Evolutionary conservation across 805 yeast genomes (phyloP).

Genomic region (Barnettozyma pratensis): DNA sequence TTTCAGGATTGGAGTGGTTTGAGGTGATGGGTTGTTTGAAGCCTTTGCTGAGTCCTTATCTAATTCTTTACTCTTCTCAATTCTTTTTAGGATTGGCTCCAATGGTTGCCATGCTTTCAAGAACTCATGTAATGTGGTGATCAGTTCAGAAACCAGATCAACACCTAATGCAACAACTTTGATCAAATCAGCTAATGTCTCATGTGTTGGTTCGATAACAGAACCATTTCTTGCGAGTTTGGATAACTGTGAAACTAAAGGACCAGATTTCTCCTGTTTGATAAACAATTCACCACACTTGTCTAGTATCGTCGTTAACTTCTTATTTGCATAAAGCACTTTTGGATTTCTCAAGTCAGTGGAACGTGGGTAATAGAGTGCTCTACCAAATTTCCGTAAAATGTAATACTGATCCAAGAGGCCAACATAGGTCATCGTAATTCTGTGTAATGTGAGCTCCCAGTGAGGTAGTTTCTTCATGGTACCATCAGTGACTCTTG

Average conservation of each 20-base stretch:
- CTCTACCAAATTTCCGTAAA: conserved; percentile 37
- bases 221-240: conserved; percentile 36
- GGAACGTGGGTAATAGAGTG: conserved; percentile 32
- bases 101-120: conserved; percentile 16
- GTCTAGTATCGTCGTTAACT: conserved; percentile 16
- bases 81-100: conserved; percentile 6
- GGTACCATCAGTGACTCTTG: conserved; percentile 14
- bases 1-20: not conserved
- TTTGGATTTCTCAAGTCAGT: conserved; percentile 36
- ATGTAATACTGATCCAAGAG: conserved; percentile 39
- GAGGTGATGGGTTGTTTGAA: not conserved
- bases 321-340: conserved; percentile 22
- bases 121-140: conserved; percentile 8
- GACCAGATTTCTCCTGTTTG: conserved; percentile 37
- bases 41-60: conserved; percentile 14
- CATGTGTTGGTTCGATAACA: conserved; percentile 26
- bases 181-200: conserved; percentile 30
- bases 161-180: conserved; percentile 7
- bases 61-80: conserved; percentile 16
- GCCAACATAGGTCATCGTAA: conserved; percentile 33
- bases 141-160: conserved; percentile 7
- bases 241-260: conserved; percentile 37
- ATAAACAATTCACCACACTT: conserved; percentile 34
- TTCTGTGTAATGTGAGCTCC: conserved; percentile 41
- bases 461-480: conserved; percentile 31